Conservation (phyloP, 768 basidiomycete genomes). For the Lactarius sp. region DNA sequence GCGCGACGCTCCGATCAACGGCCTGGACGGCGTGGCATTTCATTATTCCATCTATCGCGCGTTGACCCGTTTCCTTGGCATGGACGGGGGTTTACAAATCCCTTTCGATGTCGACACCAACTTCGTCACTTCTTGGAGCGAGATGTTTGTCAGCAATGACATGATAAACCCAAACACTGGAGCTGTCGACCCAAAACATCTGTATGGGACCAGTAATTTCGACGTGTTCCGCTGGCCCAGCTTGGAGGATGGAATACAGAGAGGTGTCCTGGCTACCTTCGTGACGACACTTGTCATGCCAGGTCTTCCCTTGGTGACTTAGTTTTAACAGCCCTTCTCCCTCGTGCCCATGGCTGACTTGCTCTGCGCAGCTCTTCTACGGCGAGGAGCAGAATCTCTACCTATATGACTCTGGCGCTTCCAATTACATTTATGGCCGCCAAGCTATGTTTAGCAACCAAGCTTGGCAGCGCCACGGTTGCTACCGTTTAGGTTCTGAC, state of each 20-base stretch:
- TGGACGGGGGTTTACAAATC: conserved; percentile 91
- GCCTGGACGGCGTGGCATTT: conserved; percentile 78
- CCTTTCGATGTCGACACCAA: conserved; percentile 81
- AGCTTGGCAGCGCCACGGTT: conserved; percentile 93
- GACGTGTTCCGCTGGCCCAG: conserved; percentile 94
- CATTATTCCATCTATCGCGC: conserved; percentile 93
- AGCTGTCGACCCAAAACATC: conserved; percentile 73
- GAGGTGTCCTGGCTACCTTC: conserved; percentile 71
- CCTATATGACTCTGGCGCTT: conserved; percentile 75
- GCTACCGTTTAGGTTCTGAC: conserved; percentile 82
- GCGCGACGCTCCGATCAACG: conserved; percentile 55
- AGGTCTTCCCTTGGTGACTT: conserved; percentile 69
- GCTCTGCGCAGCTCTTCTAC: conserved; percentile 58
- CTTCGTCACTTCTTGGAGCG: conserved; percentile 86
- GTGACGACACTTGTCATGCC: conserved; percentile 80
- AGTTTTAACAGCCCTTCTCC: not conserved
- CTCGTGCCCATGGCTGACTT: conserved; percentile 19
- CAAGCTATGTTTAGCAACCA: conserved; percentile 82
- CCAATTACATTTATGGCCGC: conserved; percentile 91
- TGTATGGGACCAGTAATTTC: conserved; percentile 90
- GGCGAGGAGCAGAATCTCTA: conserved; percentile 94
- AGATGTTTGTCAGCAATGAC: conserved; percentile 87
- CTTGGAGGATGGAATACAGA: conserved; percentile 76
- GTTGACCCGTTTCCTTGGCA: conserved; percentile 81
- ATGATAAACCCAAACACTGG: conserved; percentile 69